Evolutionary conservation across 768 basidiomycete species (phyloP), one percentile per base, ranked within the genome.

Genomic region (Gelatoporia subvermispora): DNA sequence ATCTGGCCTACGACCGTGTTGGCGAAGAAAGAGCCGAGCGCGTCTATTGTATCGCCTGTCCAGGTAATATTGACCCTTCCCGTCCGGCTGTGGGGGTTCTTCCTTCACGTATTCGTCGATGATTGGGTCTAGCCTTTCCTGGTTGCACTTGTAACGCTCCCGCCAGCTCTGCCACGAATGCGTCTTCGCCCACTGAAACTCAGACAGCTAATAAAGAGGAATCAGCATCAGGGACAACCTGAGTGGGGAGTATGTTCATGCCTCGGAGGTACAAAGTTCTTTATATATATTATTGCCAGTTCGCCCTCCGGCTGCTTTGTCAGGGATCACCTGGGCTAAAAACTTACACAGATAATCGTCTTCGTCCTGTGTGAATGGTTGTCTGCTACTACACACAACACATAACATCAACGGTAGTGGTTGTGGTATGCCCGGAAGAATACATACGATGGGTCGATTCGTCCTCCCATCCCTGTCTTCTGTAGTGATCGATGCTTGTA

Each of bases 111-210:
- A 8, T 8, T 9, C 20, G 1, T 22, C 53, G 35, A 58, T 58
- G 10, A 49, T 36, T 13, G 45, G 49, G 57, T 89, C 83, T 43
- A 89, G 72, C 13, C 82, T 77, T 4, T 64, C 58, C 0, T 82
- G 67, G 50, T 88, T 81, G 62, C 88, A 89, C 69, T 86, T 87
- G 69, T 90, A 90, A 24, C 88, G 74, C 58, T 90, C 86, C 25
- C 85, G 77, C 88, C 88, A 90, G 13, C 88, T 89, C 54, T 85
- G 84, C 87, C 85, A 88, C 2, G 85, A 83, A 60, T 90, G 88
- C 16, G 85, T 81, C 23, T 68, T 70, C 16, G 86, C 85, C 88
- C 88, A 89, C 0, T 74, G 71, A 56, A 78, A 85, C 51, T 36
- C 47, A 34, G 22, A 21, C 38, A 21, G 8, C 38, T 15, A 34